Evolutionary conservation across 192 early-diverging fungal genomes (phyloP), one percentile per base, ranked within the genome.

Genomic region (Entomortierella chlamydospora): DNA sequence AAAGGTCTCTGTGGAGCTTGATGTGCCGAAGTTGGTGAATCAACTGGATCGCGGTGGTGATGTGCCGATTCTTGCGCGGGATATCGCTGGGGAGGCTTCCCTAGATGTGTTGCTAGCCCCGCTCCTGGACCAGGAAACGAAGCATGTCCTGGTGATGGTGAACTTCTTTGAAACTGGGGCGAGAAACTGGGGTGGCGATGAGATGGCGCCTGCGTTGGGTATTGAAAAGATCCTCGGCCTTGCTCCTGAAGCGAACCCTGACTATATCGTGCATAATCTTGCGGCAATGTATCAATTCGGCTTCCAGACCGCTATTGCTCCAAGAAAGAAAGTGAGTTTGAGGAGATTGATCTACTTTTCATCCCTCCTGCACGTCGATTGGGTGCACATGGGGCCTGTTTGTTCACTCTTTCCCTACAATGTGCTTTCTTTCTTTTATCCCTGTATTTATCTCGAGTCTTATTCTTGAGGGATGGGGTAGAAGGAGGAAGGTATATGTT

Each of bases 291-390:
- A 15, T 68, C 66, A 10, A 26, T 49, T 11, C 57, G 42, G 28
- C 37, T 57, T 57, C 42, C 64, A n/a, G 64, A 55, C 55, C 64
- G 56, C 64, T 67, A 54, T 55, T 39, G n/a, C n/a, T 39, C 5
- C 31, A 31, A 57, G 8, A 20, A 57, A 31, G 7, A 34, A 20
- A 31, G 15, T 26, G 25, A 26, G 50, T 20, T 8, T 28, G 53
- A 54, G 10, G 4, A 20, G 31, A 15, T n/a, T 37, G 10, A 10
- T 37, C 10, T 37, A 7, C 10, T 37, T 37, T 37, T 37, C 34
- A 37, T 47, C 20, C 5, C 2, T 47, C 2, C 45, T 47, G 45
- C 45, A 47, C 5, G 52, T 30, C 6, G 52, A 54, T 30, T 54
- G 52, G 52, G 15, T 54, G 8, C 45, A 47, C 2, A 11, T 47